These are phyloP conservation scores for Clitopilus hobsonii DNA, from an alignment of 768 basidiomycete genomes.

Conservation along the genomic window DNA sequence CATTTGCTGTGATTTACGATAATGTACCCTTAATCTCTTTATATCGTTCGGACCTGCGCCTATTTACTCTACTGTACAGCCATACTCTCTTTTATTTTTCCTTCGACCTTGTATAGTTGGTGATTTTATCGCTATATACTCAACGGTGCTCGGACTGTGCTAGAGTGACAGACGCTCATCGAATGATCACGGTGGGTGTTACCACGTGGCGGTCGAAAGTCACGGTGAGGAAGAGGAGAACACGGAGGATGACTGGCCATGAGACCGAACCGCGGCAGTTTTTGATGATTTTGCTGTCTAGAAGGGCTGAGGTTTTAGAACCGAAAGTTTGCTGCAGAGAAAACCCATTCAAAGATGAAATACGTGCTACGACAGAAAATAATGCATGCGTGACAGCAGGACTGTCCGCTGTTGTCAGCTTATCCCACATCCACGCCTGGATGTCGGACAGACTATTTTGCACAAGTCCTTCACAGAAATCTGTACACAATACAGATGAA, in stretches of 20 bases:
- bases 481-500: background rate
- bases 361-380: background rate
- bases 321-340: background rate
- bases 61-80: background rate
- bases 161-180: too few species aligned
- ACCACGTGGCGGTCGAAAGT: background rate
- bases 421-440: background rate
- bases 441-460: background rate
- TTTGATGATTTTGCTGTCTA: background rate
- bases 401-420: background rate
- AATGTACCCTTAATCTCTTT: background rate
- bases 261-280: background rate
- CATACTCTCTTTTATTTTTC: background rate
- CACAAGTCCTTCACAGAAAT: background rate
- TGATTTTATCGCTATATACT: too few species aligned
- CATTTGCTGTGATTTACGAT: background rate
- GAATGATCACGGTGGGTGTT: background rate
- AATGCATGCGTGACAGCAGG: background rate
- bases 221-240: background rate
- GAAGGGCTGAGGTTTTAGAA: background rate
- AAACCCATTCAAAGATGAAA: background rate
- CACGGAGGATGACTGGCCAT: slow-evolving; percentile 1
- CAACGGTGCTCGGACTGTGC: too few species aligned
- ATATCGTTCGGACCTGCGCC: background rate
- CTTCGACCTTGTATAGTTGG: background rate